A percentile compares a stretch with the other conserved stretches of the same genome.
phyloP scores from a whole-genome alignment of 2,329 filamentous ascomycete genomes.

The Emericellopsis atlantica region DNA sequence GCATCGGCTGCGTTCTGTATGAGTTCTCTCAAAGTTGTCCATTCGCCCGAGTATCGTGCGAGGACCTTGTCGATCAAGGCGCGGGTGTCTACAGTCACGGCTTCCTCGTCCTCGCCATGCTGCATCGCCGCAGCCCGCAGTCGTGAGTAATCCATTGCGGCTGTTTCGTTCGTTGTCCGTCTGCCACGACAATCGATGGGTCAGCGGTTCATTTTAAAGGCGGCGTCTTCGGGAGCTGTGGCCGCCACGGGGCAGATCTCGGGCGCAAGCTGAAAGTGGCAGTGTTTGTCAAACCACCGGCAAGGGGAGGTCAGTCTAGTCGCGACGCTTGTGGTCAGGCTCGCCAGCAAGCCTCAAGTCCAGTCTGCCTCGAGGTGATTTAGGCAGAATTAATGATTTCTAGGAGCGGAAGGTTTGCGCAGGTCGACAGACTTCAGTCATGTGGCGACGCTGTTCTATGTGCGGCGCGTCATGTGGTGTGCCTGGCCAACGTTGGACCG shows the following conservation, averaged over 20 bases:
- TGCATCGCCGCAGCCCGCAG: conserved; percentile 79
- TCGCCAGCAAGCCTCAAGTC: too few species aligned
- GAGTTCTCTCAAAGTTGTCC: conserved; percentile 79
- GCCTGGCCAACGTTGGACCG: background rate
- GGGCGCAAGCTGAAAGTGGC: background rate
- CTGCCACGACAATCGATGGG: background rate
- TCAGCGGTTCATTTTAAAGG: background rate
- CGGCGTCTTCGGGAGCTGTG: background rate
- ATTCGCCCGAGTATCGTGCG: conserved; percentile 92
- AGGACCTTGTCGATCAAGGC: conserved; percentile 97
- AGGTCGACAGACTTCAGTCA: too few species aligned
- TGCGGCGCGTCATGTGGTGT: background rate
- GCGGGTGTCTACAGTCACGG: conserved; percentile 93
- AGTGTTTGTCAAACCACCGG: background rate
- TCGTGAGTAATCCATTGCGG: conserved; percentile 56
- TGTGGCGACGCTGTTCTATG: background rate
- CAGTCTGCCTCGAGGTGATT: background rate
- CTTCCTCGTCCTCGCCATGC: conserved; percentile 83
- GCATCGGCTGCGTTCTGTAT: conserved; percentile 99
- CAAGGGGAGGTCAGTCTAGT: background rate
- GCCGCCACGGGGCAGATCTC: background rate
- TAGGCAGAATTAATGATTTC: too few species aligned
- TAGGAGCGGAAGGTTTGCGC: too few species aligned
- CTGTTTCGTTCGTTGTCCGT: background rate
- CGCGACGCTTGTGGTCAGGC: too few species aligned